Evolutionary conservation across 495 filamentous ascomycete genomes (phyloP).

Genomic region (Penicillium coprophilum): DNA sequence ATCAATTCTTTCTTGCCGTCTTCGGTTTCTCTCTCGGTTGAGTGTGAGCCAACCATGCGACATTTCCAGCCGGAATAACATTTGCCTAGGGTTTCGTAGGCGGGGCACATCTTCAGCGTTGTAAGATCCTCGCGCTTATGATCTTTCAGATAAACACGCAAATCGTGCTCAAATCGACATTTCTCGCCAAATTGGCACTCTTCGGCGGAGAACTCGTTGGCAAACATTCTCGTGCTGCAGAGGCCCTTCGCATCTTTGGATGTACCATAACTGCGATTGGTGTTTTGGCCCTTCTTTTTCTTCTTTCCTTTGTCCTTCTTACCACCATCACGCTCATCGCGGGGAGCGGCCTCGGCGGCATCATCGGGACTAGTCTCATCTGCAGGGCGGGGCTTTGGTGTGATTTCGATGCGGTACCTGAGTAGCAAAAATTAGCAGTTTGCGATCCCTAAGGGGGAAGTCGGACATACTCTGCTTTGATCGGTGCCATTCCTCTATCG

Average conservation of each 20-base stretch:
- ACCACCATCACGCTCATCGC: slow-evolving; percentile 37
- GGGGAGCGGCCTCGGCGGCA: slow-evolving; percentile 63
- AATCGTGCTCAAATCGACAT: slow-evolving; percentile 77
- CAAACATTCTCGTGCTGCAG: slow-evolving; percentile 66
- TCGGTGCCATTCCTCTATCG: slow-evolving; percentile 69
- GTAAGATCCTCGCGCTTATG: slow-evolving; percentile 76
- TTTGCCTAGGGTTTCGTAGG: slow-evolving; percentile 70
- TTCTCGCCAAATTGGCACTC: slow-evolving; percentile 72
- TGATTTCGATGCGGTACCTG: slow-evolving; percentile 55
- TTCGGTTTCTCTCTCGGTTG: slow-evolving; percentile 65
- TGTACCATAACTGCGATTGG: slow-evolving; percentile 75
- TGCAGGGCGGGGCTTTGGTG: slow-evolving; percentile 21
- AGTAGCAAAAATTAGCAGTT: slow-evolving; percentile 13
- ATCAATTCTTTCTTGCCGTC: slow-evolving; percentile 82
- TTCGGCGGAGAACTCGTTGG: slow-evolving; percentile 70
- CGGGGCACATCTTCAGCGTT: slow-evolving; percentile 72
- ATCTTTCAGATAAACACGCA: slow-evolving; percentile 80
- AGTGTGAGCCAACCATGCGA: slow-evolving; percentile 80
- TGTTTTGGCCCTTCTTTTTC: slow-evolving; percentile 85
- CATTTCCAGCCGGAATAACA: slow-evolving; percentile 90
- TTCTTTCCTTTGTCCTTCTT: slow-evolving; percentile 52
- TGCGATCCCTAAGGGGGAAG: neutral
- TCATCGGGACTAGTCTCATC: slow-evolving; percentile 52
- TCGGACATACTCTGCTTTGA: slow-evolving; percentile 75
- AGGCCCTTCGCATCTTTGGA: slow-evolving; percentile 76